These are phyloP conservation scores for Arthrobotrys musiformis DNA, from an alignment of 2,329 filamentous ascomycete species.

Conservation along the genomic window DNA sequence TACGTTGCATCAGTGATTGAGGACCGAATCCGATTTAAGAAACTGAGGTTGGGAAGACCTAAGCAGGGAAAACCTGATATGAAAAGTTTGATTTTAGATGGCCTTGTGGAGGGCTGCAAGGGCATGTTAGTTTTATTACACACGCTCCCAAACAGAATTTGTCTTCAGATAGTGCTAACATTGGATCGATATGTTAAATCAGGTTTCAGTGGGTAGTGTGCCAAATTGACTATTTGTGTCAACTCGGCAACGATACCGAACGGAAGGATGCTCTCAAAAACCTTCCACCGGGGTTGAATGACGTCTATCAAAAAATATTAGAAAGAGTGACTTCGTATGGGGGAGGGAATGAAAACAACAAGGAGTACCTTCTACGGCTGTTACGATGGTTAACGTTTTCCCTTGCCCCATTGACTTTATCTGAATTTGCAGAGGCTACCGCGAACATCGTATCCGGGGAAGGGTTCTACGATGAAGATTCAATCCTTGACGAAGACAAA, in stretches of 20 bases:
- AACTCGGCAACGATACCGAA: not conserved
- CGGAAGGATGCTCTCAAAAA: not conserved
- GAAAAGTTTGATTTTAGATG: not conserved
- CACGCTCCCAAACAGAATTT: not conserved
- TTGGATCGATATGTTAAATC: not conserved
- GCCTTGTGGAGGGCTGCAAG: not conserved
- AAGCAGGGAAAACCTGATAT: not conserved
- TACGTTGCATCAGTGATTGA: not conserved
- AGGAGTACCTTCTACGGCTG: not conserved
- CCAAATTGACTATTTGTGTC: conserved; percentile 4
- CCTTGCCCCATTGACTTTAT: not conserved
- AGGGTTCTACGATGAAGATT: not conserved
- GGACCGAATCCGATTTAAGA: not conserved
- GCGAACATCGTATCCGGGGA: not conserved
- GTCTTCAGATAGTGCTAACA: not conserved
- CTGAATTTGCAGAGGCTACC: not conserved
- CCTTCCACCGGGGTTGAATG: not conserved
- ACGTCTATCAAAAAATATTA: not conserved
- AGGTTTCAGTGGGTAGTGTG: conserved; percentile 15
- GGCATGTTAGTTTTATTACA: not conserved
- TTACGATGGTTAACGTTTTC: not conserved
- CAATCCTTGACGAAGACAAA: not conserved
- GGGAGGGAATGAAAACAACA: not conserved
- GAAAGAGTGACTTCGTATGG: not conserved
- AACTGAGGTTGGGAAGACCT: not conserved